Evolutionary conservation across 345 rosid species (phyloP), one percentile per base, ranked within the genome.

Genomic region (Euphorbia lathyris): DNA sequence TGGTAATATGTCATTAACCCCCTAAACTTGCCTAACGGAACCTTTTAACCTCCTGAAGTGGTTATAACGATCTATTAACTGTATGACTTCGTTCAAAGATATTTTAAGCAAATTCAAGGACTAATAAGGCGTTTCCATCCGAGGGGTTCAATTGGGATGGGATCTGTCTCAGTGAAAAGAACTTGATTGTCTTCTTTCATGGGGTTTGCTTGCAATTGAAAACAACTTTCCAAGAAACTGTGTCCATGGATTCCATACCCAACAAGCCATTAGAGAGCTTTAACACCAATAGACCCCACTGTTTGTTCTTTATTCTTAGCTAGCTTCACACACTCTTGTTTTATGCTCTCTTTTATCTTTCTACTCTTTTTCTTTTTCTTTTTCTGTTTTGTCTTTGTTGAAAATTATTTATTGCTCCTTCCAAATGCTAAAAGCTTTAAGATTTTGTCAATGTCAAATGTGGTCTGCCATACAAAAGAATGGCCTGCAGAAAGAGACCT

Each of bases 111-210:
- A n/a, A n/a, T n/a, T n/a, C n/a, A n/a, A n/a, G n/a, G n/a, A n/a
- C n/a, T n/a, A n/a, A n/a, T n/a, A n/a, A n/a, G n/a, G n/a, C n/a
- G n/a, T n/a, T n/a, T n/a, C n/a, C n/a, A n/a, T n/a, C n/a, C n/a
- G n/a, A n/a, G n/a, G n/a, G n/a, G n/a, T n/a, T n/a, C n/a, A n/a
- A n/a, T n/a, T n/a, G 27, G 67, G 40, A 40, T 52, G 68, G 8
- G 26, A 34, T 34, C 38, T 34, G 4, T 71, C 25, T 43, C 27
- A n/a, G 9, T 50, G 65, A 72, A 69, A 75, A 69, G 75, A 51
- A 66, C 56, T 56, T 3, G 14, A 9, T 65, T 74, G 81, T 77
- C 79, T 53, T 72, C 34, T 77, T 65, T 60, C 12, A 59, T 19
- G 62, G 32, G 25, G 3, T 22, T 25, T 8, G 5, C 2, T 5